Evolutionary conservation across 345 rosid species (phyloP).

Genomic region (Eucalyptus regnans): DNA sequence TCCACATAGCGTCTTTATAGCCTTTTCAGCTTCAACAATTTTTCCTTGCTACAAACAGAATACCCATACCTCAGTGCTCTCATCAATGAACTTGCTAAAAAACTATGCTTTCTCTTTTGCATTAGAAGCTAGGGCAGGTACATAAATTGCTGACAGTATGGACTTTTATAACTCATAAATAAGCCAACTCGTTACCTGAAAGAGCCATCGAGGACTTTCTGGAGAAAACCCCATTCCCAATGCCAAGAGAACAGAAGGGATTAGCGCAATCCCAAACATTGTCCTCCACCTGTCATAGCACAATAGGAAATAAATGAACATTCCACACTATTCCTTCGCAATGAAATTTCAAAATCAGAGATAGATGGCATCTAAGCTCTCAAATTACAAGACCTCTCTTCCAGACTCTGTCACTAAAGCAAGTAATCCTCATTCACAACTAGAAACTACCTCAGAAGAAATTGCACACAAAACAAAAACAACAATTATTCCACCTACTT

Average conservation of each 20-base stretch:
- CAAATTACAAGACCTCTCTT: neutral
- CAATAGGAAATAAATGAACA: neutral
- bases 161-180: neutral
- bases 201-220: conserved; percentile 99
- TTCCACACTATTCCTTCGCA: neutral
- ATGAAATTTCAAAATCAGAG: neutral
- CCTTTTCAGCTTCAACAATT: conserved; percentile 63
- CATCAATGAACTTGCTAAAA: neutral
- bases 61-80: neutral
- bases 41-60: conserved; percentile 71
- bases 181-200: conserved; percentile 49
- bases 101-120: neutral
- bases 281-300: conserved; percentile 81
- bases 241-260: conserved; percentile 82
- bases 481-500: neutral
- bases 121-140: neutral
- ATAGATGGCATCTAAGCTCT: neutral
- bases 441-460: neutral
- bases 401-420: neutral
- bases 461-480: neutral
- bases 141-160: neutral
- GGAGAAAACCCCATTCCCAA: conserved; percentile 90
- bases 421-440: neutral
- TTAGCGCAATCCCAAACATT: conserved; percentile 79
- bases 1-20: conserved; percentile 73